Conservation (phyloP, 257 asterid species). For the Solanum pennellii region DNA sequence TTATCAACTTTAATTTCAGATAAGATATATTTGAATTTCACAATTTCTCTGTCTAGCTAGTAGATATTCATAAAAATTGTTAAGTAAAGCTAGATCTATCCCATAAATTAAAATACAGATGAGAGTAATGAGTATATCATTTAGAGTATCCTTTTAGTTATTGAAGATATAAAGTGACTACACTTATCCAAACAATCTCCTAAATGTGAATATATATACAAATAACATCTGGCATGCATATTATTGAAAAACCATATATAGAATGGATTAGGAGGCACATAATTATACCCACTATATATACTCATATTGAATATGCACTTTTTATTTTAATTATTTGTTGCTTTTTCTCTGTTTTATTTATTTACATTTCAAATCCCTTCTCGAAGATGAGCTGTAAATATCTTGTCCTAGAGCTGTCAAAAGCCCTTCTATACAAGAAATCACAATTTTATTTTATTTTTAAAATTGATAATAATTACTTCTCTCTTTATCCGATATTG, state of each 20-base stretch:
- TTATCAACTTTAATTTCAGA: not conserved
- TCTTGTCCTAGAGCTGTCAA: not conserved
- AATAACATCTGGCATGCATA: not conserved
- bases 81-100: not conserved
- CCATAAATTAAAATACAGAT: not conserved
- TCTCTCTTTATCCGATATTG: not conserved
- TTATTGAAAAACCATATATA: not conserved
- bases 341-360: not conserved
- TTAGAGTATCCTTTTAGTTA: not conserved
- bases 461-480: not conserved
- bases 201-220: not conserved
- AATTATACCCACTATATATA: not conserved
- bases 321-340: not conserved
- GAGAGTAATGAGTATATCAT: not conserved
- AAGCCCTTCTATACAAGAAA: not conserved
- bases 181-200: not conserved
- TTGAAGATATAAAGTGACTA: not conserved
- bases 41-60: not conserved
- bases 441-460: not conserved
- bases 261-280: not conserved
- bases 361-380: not conserved
- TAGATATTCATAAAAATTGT: not conserved
- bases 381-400: not conserved
- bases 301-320: not conserved
- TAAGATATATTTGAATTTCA: not conserved